These are phyloP conservation scores for Canariomyces notabilis DNA, from an alignment of 2,329 filamentous ascomycete genomes.

Conservation along the genomic window DNA sequence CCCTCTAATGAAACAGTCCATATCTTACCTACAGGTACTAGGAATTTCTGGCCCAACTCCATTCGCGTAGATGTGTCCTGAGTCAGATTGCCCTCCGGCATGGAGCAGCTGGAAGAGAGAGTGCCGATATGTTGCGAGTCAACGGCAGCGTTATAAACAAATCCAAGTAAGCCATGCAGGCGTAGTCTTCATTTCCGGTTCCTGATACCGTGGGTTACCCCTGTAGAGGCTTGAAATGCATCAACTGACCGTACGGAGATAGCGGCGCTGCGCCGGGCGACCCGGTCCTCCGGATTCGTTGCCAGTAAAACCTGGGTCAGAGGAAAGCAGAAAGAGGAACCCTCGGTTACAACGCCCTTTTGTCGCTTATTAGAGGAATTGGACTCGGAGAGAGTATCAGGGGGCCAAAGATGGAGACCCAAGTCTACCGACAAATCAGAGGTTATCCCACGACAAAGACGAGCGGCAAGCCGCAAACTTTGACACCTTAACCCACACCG, in stretches of 20 bases:
- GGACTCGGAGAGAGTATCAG: not conserved
- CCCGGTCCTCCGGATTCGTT: constrained; percentile 3
- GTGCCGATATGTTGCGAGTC: not conserved
- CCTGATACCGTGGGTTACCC: not conserved
- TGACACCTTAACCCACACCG: constrained; percentile 6
- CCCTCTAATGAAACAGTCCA: not conserved
- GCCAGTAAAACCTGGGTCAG: constrained; percentile 15
- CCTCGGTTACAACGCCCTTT: too few species aligned
- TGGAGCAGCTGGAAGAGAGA: not conserved
- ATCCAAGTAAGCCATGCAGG: not conserved
- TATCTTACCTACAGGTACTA: not conserved
- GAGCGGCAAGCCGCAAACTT: constrained; percentile 10
- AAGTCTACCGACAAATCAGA: constrained; percentile 12
- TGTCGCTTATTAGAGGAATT: not conserved
- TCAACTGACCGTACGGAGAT: too few species aligned
- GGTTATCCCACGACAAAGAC: constrained; percentile 3
- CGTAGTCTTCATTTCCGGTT: not conserved
- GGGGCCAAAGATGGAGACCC: not conserved
- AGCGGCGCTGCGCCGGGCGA: not conserved
- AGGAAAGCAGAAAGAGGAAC: constrained; percentile 3
- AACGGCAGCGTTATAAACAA: not conserved
- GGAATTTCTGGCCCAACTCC: too few species aligned
- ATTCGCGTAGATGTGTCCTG: too few species aligned
- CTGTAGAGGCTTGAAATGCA: not conserved
- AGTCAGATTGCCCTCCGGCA: too few species aligned